These are phyloP conservation scores for Penicillium psychrosexuale DNA, from an alignment of 2,329 filamentous ascomycete species.

Conservation along the genomic window DNA sequence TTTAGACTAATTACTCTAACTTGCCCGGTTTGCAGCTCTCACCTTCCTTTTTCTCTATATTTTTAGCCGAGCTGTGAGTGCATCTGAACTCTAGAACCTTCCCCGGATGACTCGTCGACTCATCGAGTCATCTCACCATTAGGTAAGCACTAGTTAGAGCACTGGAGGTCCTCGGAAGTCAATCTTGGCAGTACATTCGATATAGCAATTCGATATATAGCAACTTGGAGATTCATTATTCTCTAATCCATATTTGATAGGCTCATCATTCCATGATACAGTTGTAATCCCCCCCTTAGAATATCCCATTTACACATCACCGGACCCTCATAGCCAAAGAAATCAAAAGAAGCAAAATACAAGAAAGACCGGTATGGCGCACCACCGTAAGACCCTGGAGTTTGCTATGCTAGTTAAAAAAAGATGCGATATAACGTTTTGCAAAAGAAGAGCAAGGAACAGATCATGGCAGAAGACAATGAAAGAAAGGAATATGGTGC, in stretches of 20 bases:
- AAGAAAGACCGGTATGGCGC: slow-evolving; percentile 19
- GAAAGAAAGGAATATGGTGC: slow-evolving; percentile 23
- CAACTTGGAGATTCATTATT: not conserved
- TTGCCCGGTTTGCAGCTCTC: not conserved
- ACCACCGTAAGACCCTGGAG: slow-evolving; percentile 26
- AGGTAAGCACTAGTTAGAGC: not conserved
- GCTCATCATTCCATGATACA: slow-evolving; percentile 1
- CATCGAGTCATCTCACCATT: not conserved
- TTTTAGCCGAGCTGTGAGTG: not conserved
- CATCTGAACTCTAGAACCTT: slow-evolving; percentile 1
- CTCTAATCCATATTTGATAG: not conserved
- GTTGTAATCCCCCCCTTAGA: not conserved
- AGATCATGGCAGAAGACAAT: slow-evolving; percentile 13
- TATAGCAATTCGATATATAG: not conserved
- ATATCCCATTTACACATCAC: slow-evolving; percentile 2
- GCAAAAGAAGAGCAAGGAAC: not conserved
- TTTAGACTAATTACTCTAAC: not conserved
- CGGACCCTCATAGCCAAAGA: not conserved
- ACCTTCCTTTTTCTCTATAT: not conserved
- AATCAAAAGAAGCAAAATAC: slow-evolving; percentile 10
- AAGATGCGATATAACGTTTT: slow-evolving; percentile 23
- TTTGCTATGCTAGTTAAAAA: slow-evolving; percentile 39
- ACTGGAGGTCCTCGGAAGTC: not conserved
- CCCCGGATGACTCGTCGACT: slow-evolving; percentile 3
- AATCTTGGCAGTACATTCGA: not conserved